phyloP scores from a whole-genome alignment of 2,329 filamentous ascomycete species.

The Myrmaecium sp. region DNA sequence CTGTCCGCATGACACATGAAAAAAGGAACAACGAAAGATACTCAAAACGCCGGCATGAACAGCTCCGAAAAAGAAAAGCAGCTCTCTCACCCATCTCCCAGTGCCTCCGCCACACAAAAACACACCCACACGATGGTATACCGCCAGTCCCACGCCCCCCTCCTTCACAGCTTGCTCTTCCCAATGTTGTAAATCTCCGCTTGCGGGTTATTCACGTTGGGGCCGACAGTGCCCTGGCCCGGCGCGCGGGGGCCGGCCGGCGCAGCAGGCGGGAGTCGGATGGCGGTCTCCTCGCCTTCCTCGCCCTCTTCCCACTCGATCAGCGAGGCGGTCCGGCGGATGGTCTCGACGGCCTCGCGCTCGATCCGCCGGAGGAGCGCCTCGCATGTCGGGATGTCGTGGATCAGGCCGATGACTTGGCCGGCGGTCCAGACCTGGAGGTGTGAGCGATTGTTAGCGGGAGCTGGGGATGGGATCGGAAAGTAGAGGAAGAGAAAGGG shows the following conservation, averaged over 20 bases:
- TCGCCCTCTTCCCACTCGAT: conserved; percentile 20
- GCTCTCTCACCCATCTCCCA: too few species aligned
- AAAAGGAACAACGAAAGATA: too few species aligned
- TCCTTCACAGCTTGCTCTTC: conserved; percentile 28
- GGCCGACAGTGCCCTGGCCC: conserved; percentile 10
- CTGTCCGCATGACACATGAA: too few species aligned
- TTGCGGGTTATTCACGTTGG: conserved; percentile 21
- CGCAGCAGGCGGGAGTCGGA: conserved; percentile 3
- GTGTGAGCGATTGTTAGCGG: conserved; percentile 4
- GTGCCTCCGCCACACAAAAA: too few species aligned
- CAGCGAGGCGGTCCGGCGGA: conserved; percentile 21
- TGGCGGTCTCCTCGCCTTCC: conserved; percentile 9
- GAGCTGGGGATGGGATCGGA: conserved; percentile 5
- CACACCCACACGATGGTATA: too few species aligned
- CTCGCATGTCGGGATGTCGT: conserved; percentile 33
- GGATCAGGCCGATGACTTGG: conserved; percentile 59
- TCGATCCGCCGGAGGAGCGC: conserved; percentile 30
- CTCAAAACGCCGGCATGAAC: too few species aligned
- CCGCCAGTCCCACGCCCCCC: too few species aligned
- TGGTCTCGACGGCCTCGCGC: conserved; percentile 25
- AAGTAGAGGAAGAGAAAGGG: conserved; percentile 1
- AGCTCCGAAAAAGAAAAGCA: too few species aligned
- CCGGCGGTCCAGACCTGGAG: conserved; percentile 88
- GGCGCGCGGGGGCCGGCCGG: conserved; percentile 6
- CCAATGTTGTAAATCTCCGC: conserved; percentile 25